phyloP scores from a whole-genome alignment of 495 filamentous ascomycete species.

The Aspergillus bridgeri region DNA sequence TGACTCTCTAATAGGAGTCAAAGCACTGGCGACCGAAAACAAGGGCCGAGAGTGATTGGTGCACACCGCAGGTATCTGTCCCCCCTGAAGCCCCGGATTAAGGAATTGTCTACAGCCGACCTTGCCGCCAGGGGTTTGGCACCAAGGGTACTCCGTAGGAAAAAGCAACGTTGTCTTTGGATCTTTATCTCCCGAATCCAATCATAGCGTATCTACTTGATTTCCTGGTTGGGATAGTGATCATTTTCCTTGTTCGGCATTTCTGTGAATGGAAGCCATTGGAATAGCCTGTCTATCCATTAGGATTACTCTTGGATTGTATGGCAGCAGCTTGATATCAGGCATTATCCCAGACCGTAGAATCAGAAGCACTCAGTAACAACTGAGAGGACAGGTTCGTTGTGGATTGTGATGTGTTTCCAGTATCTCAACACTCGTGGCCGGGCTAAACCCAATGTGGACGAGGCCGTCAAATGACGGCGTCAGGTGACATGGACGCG shows the following conservation, averaged over 20 bases:
- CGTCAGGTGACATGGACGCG: constrained; percentile 18
- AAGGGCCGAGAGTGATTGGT: not conserved
- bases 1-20: not conserved
- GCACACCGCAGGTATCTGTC: not conserved
- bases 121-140: not conserved
- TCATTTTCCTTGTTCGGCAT: too few relatives aligned
- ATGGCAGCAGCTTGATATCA: too few relatives aligned
- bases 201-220: not conserved
- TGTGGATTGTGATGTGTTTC: too few relatives aligned
- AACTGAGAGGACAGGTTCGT: too few relatives aligned
- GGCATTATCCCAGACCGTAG: too few relatives aligned
- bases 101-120: not conserved
- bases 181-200: not conserved
- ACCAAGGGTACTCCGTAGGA: not conserved
- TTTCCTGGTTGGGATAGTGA: too few relatives aligned
- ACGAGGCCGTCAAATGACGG: not conserved
- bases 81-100: not conserved
- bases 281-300: too few relatives aligned
- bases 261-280: too few relatives aligned
- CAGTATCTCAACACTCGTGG: too few relatives aligned
- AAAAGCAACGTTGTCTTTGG: not conserved
- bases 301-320: too few relatives aligned
- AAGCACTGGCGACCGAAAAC: not conserved
- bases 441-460: not conserved
- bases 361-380: too few relatives aligned